These are phyloP conservation scores for Saksenaea vasiformis DNA, from an alignment of 371 early-diverging fungal genomes.

Conservation along the genomic window DNA sequence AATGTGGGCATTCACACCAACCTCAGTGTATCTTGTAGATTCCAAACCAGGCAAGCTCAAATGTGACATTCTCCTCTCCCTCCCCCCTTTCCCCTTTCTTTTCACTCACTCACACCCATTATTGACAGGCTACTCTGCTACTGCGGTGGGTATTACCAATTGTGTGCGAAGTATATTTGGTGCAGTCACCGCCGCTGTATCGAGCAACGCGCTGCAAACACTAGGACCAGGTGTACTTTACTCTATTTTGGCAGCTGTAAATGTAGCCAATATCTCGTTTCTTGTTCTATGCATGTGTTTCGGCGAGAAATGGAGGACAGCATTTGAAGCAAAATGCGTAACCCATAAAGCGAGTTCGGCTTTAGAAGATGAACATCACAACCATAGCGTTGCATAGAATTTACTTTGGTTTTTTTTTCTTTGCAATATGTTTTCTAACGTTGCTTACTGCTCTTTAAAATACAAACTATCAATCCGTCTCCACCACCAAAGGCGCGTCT, in stretches of 20 bases:
- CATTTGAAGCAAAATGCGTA: conserved; percentile 5
- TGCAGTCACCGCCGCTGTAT: conserved; percentile 33
- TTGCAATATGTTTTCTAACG: neutral
- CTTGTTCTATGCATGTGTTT: conserved; percentile 22
- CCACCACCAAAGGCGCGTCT: conserved; percentile 68
- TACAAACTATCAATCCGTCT: conserved; percentile 17
- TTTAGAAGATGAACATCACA: neutral
- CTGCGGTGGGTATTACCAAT: conserved; percentile 41
- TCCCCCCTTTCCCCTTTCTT: neutral
- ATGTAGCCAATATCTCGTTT: conserved; percentile 20
- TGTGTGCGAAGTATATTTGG: conserved; percentile 40
- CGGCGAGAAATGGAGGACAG: conserved; percentile 28
- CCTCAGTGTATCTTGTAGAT: conserved; percentile 20
- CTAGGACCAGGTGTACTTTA: conserved; percentile 27
- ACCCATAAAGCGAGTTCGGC: neutral
- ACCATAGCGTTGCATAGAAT: neutral
- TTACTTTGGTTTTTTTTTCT: neutral
- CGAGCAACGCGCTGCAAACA: conserved; percentile 19
- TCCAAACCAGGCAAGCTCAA: conserved; percentile 15
- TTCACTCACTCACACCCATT: conserved; percentile 9
- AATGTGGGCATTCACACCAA: conserved; percentile 27
- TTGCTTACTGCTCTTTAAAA: neutral
- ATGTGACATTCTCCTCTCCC: neutral
- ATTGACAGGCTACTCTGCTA: conserved; percentile 23
- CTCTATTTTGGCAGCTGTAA: conserved; percentile 18